A percentile compares a stretch with the other conserved stretches of the same genome.
Evolutionary conservation across 2,329 filamentous ascomycete genomes (phyloP).

Genomic region (Biscogniauxia marginata): DNA sequence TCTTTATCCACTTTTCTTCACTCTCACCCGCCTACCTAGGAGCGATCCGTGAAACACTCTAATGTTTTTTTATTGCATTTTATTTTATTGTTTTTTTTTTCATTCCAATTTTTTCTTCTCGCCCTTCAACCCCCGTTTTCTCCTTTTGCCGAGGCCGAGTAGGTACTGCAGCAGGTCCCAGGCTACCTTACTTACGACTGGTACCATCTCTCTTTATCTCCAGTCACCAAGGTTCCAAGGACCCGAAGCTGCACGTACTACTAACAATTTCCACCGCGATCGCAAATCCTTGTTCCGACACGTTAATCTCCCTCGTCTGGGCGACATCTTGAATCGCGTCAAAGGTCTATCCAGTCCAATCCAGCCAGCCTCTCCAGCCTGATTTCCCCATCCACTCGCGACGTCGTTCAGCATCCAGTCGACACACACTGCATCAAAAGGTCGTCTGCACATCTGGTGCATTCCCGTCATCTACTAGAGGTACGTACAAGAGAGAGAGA

Average conservation of each 20-base stretch:
- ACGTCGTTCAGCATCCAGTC: background rate
- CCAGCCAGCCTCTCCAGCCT: background rate
- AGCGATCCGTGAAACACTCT: background rate
- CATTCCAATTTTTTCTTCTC: background rate
- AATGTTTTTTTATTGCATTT: background rate
- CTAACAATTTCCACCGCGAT: background rate
- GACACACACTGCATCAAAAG: background rate
- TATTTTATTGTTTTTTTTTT: background rate
- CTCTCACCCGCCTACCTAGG: background rate
- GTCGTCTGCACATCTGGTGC: background rate
- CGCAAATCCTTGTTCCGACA: background rate
- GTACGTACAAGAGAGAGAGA: background rate
- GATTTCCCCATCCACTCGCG: background rate
- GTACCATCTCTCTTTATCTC: background rate
- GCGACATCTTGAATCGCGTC: background rate
- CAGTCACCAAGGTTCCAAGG: background rate
- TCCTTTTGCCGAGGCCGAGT: background rate
- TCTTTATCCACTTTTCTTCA: background rate
- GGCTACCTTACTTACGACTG: background rate
- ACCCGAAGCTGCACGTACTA: background rate
- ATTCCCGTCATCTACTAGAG: background rate
- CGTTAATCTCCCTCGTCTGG: background rate
- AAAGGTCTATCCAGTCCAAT: background rate
- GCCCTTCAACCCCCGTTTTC: background rate
- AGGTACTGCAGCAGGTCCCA: background rate